phyloP scores from a whole-genome alignment of 2,329 filamentous ascomycete species.

The Paraphoma chrysanthemicola region DNA sequence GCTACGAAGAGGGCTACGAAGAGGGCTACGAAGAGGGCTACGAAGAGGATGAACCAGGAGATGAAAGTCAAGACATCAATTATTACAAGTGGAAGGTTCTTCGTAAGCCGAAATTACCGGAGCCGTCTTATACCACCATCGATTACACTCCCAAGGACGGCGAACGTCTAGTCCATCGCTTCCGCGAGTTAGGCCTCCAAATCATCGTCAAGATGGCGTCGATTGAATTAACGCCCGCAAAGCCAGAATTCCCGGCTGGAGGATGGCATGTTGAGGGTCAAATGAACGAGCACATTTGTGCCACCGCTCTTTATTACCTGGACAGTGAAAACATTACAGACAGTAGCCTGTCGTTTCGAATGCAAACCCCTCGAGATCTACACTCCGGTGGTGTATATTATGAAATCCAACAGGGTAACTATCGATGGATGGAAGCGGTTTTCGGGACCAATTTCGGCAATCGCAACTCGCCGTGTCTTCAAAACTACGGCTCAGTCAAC shows the following conservation, averaged over 20 bases:
- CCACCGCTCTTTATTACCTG: constrained; percentile 69
- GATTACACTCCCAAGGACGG: constrained; percentile 18
- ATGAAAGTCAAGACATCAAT: constrained; percentile 2
- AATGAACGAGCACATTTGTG: constrained; percentile 69
- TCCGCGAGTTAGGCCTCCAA: constrained; percentile 53
- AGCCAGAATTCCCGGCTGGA: constrained; percentile 61
- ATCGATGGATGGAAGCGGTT: constrained; percentile 21
- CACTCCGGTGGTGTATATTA: constrained; percentile 3
- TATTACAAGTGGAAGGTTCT: constrained; percentile 20
- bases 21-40: too few relatives aligned
- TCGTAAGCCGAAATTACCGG: constrained; percentile 22
- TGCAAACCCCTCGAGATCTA: constrained; percentile 15
- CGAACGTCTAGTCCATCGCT: constrained; percentile 18
- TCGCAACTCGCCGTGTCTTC: constrained; percentile 27
- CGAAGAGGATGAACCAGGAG: constrained; percentile 5
- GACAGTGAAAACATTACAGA: constrained; percentile 66
- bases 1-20: too few relatives aligned
- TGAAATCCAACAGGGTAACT: constrained; percentile 14
- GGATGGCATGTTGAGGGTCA: constrained; percentile 60
- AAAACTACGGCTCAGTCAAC: constrained; percentile 57
- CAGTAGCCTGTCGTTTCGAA: constrained; percentile 28
- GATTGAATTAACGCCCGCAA: constrained; percentile 65
- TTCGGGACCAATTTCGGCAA: constrained; percentile 18
- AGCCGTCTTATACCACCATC: constrained; percentile 16
- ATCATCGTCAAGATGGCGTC: constrained; percentile 69